Percentiles rank a stretch among this genome's conserved stretches.
These are phyloP conservation scores for Candida coquimbonensis DNA, from an alignment of 805 yeast genomes.

Conservation along the genomic window DNA sequence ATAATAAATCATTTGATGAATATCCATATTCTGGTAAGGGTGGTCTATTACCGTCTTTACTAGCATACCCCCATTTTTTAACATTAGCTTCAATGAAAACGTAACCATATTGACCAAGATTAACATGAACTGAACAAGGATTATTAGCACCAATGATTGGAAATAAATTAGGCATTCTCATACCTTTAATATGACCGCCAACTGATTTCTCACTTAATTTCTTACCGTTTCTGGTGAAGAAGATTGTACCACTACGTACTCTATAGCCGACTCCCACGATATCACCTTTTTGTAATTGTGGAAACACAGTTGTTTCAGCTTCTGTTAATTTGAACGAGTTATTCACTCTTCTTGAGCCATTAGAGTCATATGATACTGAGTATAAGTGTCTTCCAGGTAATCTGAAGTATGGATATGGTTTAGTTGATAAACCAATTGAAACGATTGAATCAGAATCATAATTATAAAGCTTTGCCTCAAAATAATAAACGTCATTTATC, in stretches of 20 bases:
- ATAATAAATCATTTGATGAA: slow-evolving; percentile 66
- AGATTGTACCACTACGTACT: slow-evolving; percentile 74
- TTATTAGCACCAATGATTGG: slow-evolving; percentile 90
- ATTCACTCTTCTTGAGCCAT: slow-evolving; percentile 72
- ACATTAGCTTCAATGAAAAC: slow-evolving; percentile 81
- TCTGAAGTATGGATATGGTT: slow-evolving; percentile 90
- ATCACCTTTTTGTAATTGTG: slow-evolving; percentile 70
- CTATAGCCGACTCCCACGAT: slow-evolving; percentile 90
- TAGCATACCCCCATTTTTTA: slow-evolving; percentile 81
- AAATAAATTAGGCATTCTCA: slow-evolving; percentile 62
- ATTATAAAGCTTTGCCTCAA: slow-evolving; percentile 57
- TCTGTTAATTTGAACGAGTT: slow-evolving; percentile 55
- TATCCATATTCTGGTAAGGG: slow-evolving; percentile 92
- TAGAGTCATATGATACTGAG: slow-evolving; percentile 83
- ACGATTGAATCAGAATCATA: slow-evolving; percentile 48
- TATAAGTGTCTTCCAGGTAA: slow-evolving; percentile 87
- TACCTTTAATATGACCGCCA: slow-evolving; percentile 72
- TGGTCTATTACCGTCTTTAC: slow-evolving; percentile 74
- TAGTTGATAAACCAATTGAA: slow-evolving; percentile 74
- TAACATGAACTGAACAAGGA: slow-evolving; percentile 77
- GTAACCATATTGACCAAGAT: slow-evolving; percentile 77
- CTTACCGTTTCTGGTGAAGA: slow-evolving; percentile 92
- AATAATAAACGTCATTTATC: slow-evolving; percentile 46
- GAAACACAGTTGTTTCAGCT: slow-evolving; percentile 46
- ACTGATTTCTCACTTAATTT: slow-evolving; percentile 74